Conservation (phyloP, 2,329 filamentous ascomycete species). For the Saccharata proteae region DNA sequence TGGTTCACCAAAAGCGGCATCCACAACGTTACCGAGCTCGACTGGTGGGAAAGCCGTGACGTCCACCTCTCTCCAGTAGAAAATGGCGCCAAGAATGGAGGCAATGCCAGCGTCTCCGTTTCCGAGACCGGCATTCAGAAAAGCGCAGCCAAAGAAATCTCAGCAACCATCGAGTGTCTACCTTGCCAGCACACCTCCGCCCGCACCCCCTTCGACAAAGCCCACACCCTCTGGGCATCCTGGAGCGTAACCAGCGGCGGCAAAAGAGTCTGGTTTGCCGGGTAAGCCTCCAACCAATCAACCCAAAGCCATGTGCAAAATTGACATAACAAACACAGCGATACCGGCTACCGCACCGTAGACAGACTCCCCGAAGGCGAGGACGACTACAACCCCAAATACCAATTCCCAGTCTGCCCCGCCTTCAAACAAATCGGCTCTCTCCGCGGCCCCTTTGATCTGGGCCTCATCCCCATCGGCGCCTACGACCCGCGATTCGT, state of each 20-base stretch:
- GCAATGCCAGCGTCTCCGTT: slow-evolving; percentile 5
- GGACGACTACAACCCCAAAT: slow-evolving; percentile 62
- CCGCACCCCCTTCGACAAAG: slow-evolving; percentile 55
- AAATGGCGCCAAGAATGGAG: slow-evolving; percentile 9
- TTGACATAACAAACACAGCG: slow-evolving; percentile 38
- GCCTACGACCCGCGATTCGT: slow-evolving; percentile 66
- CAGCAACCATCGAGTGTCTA: slow-evolving; percentile 62
- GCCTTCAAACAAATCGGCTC: slow-evolving; percentile 77
- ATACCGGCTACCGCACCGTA: slow-evolving; percentile 81
- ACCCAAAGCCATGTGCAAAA: too few relatives aligned
- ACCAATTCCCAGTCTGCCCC: slow-evolving; percentile 58
- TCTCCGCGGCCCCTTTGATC: slow-evolving; percentile 72
- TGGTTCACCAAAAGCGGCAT: slow-evolving; percentile 70
- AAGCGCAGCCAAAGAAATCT: slow-evolving; percentile 36
- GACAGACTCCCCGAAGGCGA: slow-evolving; percentile 47
- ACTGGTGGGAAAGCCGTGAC: slow-evolving; percentile 81
- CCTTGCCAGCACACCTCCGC: slow-evolving; percentile 76
- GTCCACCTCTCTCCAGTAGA: slow-evolving; percentile 9
- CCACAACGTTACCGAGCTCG: slow-evolving; percentile 69
- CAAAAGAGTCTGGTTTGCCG: slow-evolving; percentile 74
- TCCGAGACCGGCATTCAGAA: slow-evolving; percentile 8
- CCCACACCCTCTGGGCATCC: slow-evolving; percentile 73
- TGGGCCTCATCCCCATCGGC: slow-evolving; percentile 87
- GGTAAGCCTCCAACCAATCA: slow-evolving; percentile 38
- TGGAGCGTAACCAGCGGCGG: slow-evolving; percentile 67